phyloP scores from a whole-genome alignment of 306 rosid genomes.

The Canavalia ensiformis region DNA sequence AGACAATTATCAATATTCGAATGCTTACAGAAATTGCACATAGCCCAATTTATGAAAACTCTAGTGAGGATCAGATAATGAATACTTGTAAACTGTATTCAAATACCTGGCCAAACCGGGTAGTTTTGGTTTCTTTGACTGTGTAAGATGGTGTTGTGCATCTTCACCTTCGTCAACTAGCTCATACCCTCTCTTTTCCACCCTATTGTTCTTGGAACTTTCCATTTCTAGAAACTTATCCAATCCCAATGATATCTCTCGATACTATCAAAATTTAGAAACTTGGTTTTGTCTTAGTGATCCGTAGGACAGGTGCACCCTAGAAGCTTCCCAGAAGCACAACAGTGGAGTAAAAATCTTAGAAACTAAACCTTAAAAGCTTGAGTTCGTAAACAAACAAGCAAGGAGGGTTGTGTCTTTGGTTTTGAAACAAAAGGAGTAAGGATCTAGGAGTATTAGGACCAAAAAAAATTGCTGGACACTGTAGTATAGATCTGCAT shows the following conservation, averaged over 20 bases:
- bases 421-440: conserved; percentile 27
- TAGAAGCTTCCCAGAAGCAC: conserved; percentile 60
- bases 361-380: conserved; percentile 33
- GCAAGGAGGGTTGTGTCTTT: conserved; percentile 24
- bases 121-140: conserved; percentile 68
- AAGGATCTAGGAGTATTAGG: conserved; percentile 49
- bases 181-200: conserved; percentile 75
- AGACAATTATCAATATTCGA: background rate
- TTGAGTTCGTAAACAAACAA: conserved; percentile 32
- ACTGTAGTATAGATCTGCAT: conserved; percentile 56
- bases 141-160: conserved; percentile 49
- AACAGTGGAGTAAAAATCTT: conserved; percentile 14
- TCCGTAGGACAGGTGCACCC: conserved; percentile 28
- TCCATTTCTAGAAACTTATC: conserved; percentile 74
- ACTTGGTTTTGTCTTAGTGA: conserved; percentile 48
- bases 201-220: conserved; percentile 62
- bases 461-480: conserved; percentile 23
- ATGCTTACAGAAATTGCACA: background rate
- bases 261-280: conserved; percentile 56
- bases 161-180: conserved; percentile 55
- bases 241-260: conserved; percentile 48
- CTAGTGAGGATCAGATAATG: background rate
- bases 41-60: background rate
- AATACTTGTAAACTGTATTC: background rate
- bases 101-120: conserved; percentile 85